phyloP scores from a whole-genome alignment of 768 basidiomycete genomes.

The Antrodiella citrinella region DNA sequence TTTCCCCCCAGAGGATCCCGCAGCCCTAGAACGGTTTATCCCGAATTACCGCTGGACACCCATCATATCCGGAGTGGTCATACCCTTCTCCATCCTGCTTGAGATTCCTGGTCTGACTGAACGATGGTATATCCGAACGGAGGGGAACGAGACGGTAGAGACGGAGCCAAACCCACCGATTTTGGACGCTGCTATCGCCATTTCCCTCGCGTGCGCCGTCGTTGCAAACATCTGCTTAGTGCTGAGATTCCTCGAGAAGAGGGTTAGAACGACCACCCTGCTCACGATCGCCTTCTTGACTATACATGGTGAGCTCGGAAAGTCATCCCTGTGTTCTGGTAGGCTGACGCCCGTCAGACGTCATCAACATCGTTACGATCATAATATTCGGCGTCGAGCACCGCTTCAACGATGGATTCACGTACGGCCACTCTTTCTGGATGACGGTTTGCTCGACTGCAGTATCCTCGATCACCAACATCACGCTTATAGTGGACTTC shows the following conservation, averaged over 20 bases:
- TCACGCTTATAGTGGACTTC: constrained; percentile 60
- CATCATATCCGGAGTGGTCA: constrained; percentile 57
- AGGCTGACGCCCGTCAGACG: constrained; percentile 41
- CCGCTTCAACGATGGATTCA: constrained; percentile 57
- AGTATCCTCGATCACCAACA: constrained; percentile 54
- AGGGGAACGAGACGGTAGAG: constrained; percentile 36
- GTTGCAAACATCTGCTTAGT: constrained; percentile 64
- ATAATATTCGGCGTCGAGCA: constrained; percentile 56
- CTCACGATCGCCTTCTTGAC: constrained; percentile 57
- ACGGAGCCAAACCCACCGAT: constrained; percentile 44
- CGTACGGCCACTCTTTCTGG: constrained; percentile 66
- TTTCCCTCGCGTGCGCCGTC: constrained; percentile 63
- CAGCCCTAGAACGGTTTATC: constrained; percentile 27
- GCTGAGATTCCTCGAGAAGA: constrained; percentile 62
- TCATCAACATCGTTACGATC: constrained; percentile 57
- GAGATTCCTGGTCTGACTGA: constrained; percentile 77
- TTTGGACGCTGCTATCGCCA: constrained; percentile 49
- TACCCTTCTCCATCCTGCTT: constrained; percentile 74
- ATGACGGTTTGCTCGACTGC: constrained; percentile 69
- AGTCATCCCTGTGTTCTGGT: background rate
- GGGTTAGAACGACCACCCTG: constrained; percentile 54
- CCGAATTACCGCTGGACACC: constrained; percentile 59
- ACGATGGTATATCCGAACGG: constrained; percentile 62
- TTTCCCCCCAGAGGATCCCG: constrained; percentile 11
- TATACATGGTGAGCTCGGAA: constrained; percentile 52